Percentiles rank a stretch among this genome's conserved stretches.
Conservation (phyloP, 75 land plant species). For the Ceratopteris richardii region DNA sequence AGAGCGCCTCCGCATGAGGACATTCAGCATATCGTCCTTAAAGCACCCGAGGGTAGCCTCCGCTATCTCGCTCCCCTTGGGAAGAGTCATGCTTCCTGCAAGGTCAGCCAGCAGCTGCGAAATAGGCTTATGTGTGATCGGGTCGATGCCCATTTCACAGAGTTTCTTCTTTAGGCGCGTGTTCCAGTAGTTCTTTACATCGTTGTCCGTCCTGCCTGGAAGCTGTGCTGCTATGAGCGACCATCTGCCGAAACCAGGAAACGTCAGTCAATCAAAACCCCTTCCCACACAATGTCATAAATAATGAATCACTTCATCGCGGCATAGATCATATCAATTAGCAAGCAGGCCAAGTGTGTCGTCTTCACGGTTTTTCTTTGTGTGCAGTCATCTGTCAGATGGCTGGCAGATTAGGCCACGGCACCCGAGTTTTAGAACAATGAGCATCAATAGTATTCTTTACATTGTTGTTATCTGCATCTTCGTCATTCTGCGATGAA, state of each 20-base stretch:
- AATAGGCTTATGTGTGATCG: conserved; percentile 94
- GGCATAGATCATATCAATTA: no score
- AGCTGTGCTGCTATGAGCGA: conserved; percentile 85
- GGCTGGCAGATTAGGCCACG: no score
- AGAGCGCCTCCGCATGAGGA: conserved; percentile 33
- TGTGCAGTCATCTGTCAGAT: no score
- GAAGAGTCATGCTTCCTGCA: conserved; percentile 28
- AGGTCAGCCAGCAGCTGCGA: conserved; percentile 96
- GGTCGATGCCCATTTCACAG: conserved; percentile 94
- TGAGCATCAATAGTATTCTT: no score
- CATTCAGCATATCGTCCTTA: conserved; percentile 97
- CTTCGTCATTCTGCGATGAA: no score
- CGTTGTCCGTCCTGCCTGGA: conserved; percentile 95
- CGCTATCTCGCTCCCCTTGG: conserved; percentile 78
- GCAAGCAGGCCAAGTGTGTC: no score
- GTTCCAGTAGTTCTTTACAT: conserved; percentile 98
- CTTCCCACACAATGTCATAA: no score
- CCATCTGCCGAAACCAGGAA: conserved; percentile 87
- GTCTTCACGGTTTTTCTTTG: no score
- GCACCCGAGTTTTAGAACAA: no score
- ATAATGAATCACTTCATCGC: no score
- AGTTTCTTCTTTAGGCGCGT: conserved; percentile 97
- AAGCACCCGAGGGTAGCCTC: conserved; percentile 99
- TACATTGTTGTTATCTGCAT: no score
- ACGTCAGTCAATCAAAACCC: no score